phyloP scores from a whole-genome alignment of 106 monocot species.

The Dioscorea zingiberensis region DNA sequence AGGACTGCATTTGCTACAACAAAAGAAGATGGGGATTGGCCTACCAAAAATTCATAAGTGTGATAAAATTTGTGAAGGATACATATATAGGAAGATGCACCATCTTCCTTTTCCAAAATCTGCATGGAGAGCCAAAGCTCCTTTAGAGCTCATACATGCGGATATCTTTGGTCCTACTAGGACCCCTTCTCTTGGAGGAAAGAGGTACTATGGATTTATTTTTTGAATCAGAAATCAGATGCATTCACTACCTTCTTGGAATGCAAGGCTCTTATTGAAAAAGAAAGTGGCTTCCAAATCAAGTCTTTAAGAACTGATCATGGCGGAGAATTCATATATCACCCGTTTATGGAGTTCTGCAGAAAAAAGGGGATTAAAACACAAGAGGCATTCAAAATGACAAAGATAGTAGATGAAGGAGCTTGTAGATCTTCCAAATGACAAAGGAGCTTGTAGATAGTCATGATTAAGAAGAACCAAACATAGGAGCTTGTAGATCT shows the following conservation, averaged over 20 bases:
- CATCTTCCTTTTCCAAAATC: slow-evolving; percentile 1
- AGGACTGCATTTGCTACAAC: background rate
- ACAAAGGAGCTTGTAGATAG: background rate
- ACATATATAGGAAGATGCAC: background rate
- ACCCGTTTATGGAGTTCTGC: background rate
- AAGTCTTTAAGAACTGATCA: slow-evolving; percentile 2
- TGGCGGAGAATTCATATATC: slow-evolving; percentile 3
- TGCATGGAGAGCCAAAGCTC: background rate
- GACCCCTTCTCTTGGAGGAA: slow-evolving; percentile 4
- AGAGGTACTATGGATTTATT: slow-evolving; percentile 3
- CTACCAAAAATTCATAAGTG: background rate
- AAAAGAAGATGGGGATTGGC: slow-evolving; percentile 5
- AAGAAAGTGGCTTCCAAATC: background rate
- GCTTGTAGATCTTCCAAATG: slow-evolving; percentile 3
- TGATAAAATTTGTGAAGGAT: slow-evolving; percentile 7
- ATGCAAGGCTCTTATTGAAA: background rate
- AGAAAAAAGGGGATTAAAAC: background rate
- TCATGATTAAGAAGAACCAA: background rate
- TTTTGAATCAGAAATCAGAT: background rate
- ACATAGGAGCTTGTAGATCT: background rate
- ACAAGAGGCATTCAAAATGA: background rate
- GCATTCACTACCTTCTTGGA: slow-evolving; percentile 2
- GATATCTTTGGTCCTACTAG: background rate
- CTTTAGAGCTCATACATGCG: slow-evolving; percentile 1
- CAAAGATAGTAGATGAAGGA: background rate